Base-by-base conservation (phyloP, 192 early-diverging fungal species). In the Podochytrium sp. region DNA sequence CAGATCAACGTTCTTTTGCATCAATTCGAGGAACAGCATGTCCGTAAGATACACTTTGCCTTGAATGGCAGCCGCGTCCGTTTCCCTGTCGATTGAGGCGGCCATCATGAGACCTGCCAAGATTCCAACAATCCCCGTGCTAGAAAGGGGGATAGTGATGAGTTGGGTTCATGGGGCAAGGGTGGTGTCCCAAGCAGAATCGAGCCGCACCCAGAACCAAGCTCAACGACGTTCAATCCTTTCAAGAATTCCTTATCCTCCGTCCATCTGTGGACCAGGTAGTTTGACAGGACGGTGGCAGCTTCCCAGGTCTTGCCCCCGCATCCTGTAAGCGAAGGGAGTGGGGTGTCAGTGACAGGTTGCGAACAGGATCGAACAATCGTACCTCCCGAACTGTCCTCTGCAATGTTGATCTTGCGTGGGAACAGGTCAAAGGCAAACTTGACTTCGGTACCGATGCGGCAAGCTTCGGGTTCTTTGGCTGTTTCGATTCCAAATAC, bases 291-390 rank as follows among this genome's bases (percentile, higher is more conserved):
- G 25, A 84, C 74, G 55, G 78, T 50, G 0, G 84, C 80, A 1
- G 81, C 83, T 63, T 80, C 78, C 84, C 84, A 86, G 6, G 80
- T 86, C 64, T 81, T 80, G 6, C 84, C 84, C 4, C 84, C 84
- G 35, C 84, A 86, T 10, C 84, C 81, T 53, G 16, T 20, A 29
- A 33, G 25, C 20, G 73, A 71, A 35, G 60, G 55, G 32, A 64
- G 55, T 25, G 16, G 14, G 33, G 53, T 74, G 4, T 53, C 25
- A 32, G 53, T 25, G 7, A 43, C 4, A 6, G 29, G 25, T 18
- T 34, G 35, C 59, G 32, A 34, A 23, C n/a, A 16, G 6, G 25
- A 57, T 32, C 6, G 30, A 25, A 6, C 25, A n/a, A 7, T 57
- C 33, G 25, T 14, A 62, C 51, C 70, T 7, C 70, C 66, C 18